A percentile compares a stretch with the other conserved stretches of the same genome.
Evolutionary conservation across 2,329 filamentous ascomycete genomes (phyloP).

Genomic region (Ceratocystis lukuohia): DNA sequence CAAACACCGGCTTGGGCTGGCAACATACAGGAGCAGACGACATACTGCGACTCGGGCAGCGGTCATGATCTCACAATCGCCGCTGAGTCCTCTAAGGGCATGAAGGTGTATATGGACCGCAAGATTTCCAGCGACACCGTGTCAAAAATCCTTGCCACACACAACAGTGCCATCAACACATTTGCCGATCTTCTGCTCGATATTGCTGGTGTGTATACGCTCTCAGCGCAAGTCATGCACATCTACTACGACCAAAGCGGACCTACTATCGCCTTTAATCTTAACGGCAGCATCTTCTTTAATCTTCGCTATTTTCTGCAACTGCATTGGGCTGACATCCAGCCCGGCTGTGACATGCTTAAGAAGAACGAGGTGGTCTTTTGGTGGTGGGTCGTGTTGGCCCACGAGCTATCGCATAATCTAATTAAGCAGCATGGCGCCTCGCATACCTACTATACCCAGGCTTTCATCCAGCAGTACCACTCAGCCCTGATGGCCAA

Average conservation of each 20-base stretch:
- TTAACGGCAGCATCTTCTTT: slow-evolving; percentile 76
- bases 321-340: slow-evolving; percentile 48
- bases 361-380: slow-evolving; percentile 46
- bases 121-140: slow-evolving; percentile 29
- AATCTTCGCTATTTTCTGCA: slow-evolving; percentile 80
- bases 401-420: slow-evolving; percentile 93
- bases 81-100: slow-evolving; percentile 55
- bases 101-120: slow-evolving; percentile 59
- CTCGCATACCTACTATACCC: slow-evolving; percentile 73
- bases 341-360: slow-evolving; percentile 25
- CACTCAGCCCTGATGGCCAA: slow-evolving; percentile 55
- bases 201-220: slow-evolving; percentile 56
- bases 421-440: slow-evolving; percentile 65
- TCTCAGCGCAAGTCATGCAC: slow-evolving; percentile 57
- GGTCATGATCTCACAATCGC: slow-evolving; percentile 60
- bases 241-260: slow-evolving; percentile 75
- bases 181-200: slow-evolving; percentile 61
- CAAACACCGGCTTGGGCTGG: slow-evolving; percentile 55
- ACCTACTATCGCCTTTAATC: slow-evolving; percentile 85
- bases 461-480: slow-evolving; percentile 66
- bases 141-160: slow-evolving; percentile 44
- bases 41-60: slow-evolving; percentile 71
- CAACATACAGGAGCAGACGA: slow-evolving; percentile 64
- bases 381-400: slow-evolving; percentile 94
- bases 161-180: slow-evolving; percentile 48